A percentile compares a stretch with the other conserved stretches of the same genome.
phyloP scores from a whole-genome alignment of 2,329 filamentous ascomycete genomes.

The Venturia aucupariae region DNA sequence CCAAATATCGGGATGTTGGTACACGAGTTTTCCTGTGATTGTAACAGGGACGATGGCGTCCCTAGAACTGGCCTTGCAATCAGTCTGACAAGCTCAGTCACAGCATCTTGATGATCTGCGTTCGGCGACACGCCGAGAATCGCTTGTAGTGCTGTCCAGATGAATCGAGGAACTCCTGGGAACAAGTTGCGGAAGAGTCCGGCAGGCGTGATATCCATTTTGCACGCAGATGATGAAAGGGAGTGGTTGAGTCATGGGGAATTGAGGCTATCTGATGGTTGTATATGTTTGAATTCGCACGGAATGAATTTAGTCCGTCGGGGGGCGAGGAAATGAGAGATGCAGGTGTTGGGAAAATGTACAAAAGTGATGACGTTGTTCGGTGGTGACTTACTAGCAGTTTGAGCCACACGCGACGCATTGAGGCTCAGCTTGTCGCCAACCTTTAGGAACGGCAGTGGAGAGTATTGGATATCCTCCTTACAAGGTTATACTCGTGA shows the following conservation, averaged over 20 bases:
- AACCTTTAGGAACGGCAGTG: not conserved
- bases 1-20: not conserved
- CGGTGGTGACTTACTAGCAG: not conserved
- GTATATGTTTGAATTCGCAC: not conserved
- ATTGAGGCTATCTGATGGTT: not conserved
- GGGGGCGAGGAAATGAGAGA: not conserved
- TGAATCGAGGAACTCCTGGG: not conserved
- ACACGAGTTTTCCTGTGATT: not conserved
- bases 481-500: no score
- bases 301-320: not conserved
- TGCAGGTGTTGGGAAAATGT: not conserved
- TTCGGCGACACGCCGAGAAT: not conserved
- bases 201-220: not conserved
- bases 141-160: not conserved
- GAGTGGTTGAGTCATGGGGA: not conserved
- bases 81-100: not conserved
- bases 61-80: conserved; percentile 1
- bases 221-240: not conserved
- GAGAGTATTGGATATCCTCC: no score
- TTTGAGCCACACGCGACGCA: not conserved
- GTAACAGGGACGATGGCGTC: not conserved
- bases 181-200: conserved; percentile 2
- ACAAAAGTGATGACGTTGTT: not conserved
- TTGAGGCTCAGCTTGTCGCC: not conserved
- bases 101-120: not conserved